A percentile compares a stretch with the other conserved stretches of the same genome.
phyloP scores from a whole-genome alignment of 305 asterid species.

The Solanum hybrid region DNA sequence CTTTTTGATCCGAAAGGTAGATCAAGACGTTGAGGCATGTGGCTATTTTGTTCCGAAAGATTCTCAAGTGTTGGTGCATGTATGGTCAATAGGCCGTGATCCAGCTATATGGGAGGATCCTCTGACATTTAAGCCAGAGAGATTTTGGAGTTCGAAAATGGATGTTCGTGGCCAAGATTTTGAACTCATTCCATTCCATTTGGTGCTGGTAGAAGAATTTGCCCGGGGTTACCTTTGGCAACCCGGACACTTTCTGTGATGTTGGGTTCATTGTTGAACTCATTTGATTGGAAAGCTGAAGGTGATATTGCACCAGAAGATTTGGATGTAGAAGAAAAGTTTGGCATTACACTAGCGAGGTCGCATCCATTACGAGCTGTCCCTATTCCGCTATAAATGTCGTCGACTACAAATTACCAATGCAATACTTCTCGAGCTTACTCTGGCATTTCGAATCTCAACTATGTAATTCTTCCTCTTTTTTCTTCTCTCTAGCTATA shows the following conservation, averaged over 20 bases:
- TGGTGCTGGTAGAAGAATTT: constrained; percentile 35
- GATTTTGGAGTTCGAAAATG: constrained; percentile 18
- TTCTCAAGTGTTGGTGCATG: constrained; percentile 26
- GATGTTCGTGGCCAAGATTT: constrained; percentile 37
- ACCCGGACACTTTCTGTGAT: constrained; percentile 36
- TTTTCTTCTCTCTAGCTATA: background rate
- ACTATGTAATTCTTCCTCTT: background rate
- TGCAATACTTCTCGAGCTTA: background rate
- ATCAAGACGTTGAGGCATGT: constrained; percentile 18
- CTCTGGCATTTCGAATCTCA: background rate
- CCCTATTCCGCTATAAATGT: constrained; percentile 20
- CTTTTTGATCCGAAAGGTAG: constrained; percentile 22
- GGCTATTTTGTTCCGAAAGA: constrained; percentile 27
- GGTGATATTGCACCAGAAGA: constrained; percentile 22
- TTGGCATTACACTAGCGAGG: constrained; percentile 44
- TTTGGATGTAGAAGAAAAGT: constrained; percentile 46
- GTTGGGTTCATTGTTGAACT: constrained; percentile 47
- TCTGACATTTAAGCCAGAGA: constrained; percentile 26
- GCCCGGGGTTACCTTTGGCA: constrained; percentile 54
- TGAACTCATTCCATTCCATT: constrained; percentile 25
- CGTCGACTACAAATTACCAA: background rate
- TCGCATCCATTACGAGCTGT: constrained; percentile 37
- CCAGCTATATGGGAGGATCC: constrained; percentile 27
- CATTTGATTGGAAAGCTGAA: constrained; percentile 48
- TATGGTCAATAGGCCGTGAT: constrained; percentile 42